A percentile compares a stretch with the other conserved stretches of the same genome.
Evolutionary conservation across 441 rosid species (phyloP).

Genomic region (Arabidopsis lyrata): DNA sequence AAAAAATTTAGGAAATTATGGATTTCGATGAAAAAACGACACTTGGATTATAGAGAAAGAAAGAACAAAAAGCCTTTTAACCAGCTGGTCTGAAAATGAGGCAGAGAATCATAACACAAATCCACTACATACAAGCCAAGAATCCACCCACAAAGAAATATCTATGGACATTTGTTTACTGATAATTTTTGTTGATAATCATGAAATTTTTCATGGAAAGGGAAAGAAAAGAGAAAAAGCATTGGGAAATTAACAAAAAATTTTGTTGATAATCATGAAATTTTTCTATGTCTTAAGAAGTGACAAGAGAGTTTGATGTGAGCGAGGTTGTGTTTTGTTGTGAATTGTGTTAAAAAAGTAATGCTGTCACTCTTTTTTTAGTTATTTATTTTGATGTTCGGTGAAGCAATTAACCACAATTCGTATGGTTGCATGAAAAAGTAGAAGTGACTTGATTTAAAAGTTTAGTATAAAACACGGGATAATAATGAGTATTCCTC

Average conservation of each 20-base stretch:
- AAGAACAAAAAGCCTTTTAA: slow-evolving; percentile 24
- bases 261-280: no score
- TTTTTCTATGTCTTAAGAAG: no score
- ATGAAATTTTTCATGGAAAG: background rate
- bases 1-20: background rate
- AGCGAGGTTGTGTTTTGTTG: slow-evolving; percentile 22
- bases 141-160: slow-evolving; percentile 17
- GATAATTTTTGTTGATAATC: background rate
- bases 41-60: slow-evolving; percentile 32
- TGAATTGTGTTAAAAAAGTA: background rate
- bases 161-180: background rate
- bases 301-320: slow-evolving; percentile 35
- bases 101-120: slow-evolving; percentile 38
- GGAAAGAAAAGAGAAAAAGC: slow-evolving; percentile 1
- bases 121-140: slow-evolving; percentile 40
- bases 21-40: slow-evolving; percentile 25
- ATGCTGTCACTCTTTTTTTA: background rate
- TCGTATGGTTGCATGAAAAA: slow-evolving; percentile 16
- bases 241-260: slow-evolving; percentile 25
- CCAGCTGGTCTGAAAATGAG: slow-evolving; percentile 46
- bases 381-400: slow-evolving; percentile 2
- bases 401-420: slow-evolving; percentile 33
- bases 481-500: slow-evolving; percentile 1
- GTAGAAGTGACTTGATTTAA: slow-evolving; percentile 29
- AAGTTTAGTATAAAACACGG: slow-evolving; percentile 36